Conservation (phyloP, 768 basidiomycete species). For the Solioccasus polychromus region DNA sequence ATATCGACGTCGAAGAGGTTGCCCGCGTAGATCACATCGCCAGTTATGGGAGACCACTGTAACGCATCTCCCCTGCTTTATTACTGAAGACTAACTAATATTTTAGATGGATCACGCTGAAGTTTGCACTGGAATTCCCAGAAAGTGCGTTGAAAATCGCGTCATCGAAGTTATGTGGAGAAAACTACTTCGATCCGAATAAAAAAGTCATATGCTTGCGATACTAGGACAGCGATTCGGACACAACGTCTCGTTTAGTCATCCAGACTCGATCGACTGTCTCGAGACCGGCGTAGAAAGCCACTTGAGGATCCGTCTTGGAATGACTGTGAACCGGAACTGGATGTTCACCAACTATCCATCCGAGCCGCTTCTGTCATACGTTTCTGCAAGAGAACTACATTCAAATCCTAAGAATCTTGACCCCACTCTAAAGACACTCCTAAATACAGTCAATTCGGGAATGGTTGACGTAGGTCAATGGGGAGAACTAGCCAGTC, state of each 20-base stretch:
- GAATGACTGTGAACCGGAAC: not conserved
- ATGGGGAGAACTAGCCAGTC: not conserved
- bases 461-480: not conserved
- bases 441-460: not conserved
- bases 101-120: not conserved
- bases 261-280: not conserved
- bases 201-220: not conserved
- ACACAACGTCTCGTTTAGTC: not conserved
- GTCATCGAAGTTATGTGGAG: not conserved
- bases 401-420: not conserved
- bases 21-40: not conserved
- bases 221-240: slow-evolving; percentile 4
- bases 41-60: not conserved
- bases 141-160: not conserved
- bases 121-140: not conserved
- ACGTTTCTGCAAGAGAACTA: not conserved
- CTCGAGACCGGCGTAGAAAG: not conserved
- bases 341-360: slow-evolving; percentile 9
- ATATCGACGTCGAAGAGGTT: not conserved
- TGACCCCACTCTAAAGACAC: not conserved
- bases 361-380: slow-evolving; percentile 9
- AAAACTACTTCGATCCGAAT: too few species aligned
- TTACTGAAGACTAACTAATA: not conserved
- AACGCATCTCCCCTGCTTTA: not conserved
- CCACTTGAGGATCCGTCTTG: slow-evolving; percentile 4